Evolutionary conservation across 2,329 filamentous ascomycete genomes (phyloP), one percentile per base, ranked within the genome.

Genomic region (Fusarium sp.): DNA sequence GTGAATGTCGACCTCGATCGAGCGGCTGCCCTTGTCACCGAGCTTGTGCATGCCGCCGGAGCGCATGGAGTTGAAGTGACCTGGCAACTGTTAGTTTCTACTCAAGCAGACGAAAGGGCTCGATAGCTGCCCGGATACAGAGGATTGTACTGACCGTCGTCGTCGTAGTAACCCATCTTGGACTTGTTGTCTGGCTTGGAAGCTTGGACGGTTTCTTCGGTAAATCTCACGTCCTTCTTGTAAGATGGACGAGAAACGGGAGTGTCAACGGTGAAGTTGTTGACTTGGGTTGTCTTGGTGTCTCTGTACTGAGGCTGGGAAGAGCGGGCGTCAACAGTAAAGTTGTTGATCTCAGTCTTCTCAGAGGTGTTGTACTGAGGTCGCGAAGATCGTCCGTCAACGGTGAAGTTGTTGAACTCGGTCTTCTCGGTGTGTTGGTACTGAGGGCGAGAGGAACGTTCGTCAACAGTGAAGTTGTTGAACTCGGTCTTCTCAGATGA

Each of bases 101-200:
- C 51, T 25, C 56, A 12, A 30, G 18, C 10, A 41, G 30, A n/a
- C 23, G 21, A 6, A 11, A 39, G 50, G 41, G 51, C 43, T 49
- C 18, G 14, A 28, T 49, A 25, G 34, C 41, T 26, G 19, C 10
- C 16, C 11, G 7, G 8, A n/a, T 18, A n/a, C 11, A 8, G 34
- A 10, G 21, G 34, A 12, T 19, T 56, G 5, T 4, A 50, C 86
- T 81, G 80, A 89, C 86, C 85, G 75, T 86, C 83, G 70, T 89
- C 86, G 82, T 89, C 86, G 84, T 88, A 89, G 84, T 89, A 89
- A 81, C 86, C 87, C 87, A 89, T 89, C 81, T 86, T 88, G 81
- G 64, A 69, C 81, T 80, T 76, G 84, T 83, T 70, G 78, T 77
- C 79, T 74, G 76, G 76, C 74, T 78, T 81, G 77, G 84, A 80